Conservation (phyloP, 352 stramenopile genomes). For the Globisporangium emineosum region DNA sequence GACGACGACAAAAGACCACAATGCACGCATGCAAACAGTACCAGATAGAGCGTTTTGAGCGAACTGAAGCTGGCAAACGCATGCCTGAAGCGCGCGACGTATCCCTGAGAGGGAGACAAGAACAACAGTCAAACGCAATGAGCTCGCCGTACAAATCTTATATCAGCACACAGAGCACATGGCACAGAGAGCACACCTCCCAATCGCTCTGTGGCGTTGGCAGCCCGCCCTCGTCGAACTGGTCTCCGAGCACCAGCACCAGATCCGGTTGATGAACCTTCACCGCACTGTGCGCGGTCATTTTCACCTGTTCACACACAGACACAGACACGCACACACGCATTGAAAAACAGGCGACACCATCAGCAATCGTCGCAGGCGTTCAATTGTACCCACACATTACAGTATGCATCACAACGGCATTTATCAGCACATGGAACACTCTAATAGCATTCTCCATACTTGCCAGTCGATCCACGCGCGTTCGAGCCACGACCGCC, state of each 20-base stretch:
- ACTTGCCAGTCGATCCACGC: constrained; percentile 77
- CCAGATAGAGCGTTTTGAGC: constrained; percentile 56
- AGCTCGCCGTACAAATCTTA: not conserved
- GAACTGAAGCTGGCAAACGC: constrained; percentile 34
- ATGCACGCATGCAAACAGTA: constrained; percentile 10
- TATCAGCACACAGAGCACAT: not conserved
- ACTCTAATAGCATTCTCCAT: not conserved
- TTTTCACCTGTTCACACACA: constrained; percentile 25
- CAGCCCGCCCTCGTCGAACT: constrained; percentile 67
- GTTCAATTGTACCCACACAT: not conserved
- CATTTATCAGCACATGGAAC: not conserved
- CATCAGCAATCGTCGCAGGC: not conserved
- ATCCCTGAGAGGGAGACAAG: constrained; percentile 37
- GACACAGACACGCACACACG: not conserved
- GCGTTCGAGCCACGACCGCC: constrained; percentile 51
- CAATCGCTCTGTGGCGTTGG: constrained; percentile 48
- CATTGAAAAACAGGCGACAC: not conserved
- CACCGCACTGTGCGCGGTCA: constrained; percentile 37
- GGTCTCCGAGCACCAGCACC: constrained; percentile 66
- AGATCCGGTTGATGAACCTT: constrained; percentile 50
- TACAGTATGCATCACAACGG: not conserved
- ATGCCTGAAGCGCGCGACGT: constrained; percentile 45
- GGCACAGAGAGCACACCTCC: constrained; percentile 25
- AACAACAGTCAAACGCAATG: not conserved
- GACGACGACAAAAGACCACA: not conserved